Conservation (phyloP, 2,329 filamentous ascomycete species). For the Ilyonectria robusta region DNA sequence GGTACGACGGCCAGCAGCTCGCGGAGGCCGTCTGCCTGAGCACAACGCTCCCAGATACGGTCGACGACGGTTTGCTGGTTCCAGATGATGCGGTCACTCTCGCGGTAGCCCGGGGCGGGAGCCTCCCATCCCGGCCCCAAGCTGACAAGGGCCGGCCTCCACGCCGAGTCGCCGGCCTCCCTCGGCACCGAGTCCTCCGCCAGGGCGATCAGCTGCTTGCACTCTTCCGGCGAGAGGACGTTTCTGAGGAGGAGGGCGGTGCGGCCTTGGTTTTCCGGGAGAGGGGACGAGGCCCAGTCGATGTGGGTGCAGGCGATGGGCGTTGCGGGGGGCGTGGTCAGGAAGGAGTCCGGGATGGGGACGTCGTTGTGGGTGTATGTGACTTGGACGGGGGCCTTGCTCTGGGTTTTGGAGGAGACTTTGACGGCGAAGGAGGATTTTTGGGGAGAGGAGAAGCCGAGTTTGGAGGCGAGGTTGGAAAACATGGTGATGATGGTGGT, state of each 20-base stretch:
- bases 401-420: constrained; percentile 19
- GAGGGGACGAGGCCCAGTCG: constrained; percentile 63
- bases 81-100: constrained; percentile 84
- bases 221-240: constrained; percentile 70
- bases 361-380: constrained; percentile 53
- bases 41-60: constrained; percentile 74
- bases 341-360: constrained; percentile 60
- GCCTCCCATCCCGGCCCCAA: constrained; percentile 73
- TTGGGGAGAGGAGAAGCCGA: constrained; percentile 34
- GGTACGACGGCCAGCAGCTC: constrained; percentile 57
- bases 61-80: constrained; percentile 74
- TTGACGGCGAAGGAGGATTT: constrained; percentile 17
- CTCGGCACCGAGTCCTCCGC: constrained; percentile 65
- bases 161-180: constrained; percentile 56
- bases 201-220: constrained; percentile 65
- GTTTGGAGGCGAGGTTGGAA: constrained; percentile 41
- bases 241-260: constrained; percentile 75
- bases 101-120: constrained; percentile 68
- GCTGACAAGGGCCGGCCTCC: constrained; percentile 80
- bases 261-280: constrained; percentile 66
- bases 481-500: constrained; percentile 34
- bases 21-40: constrained; percentile 56
- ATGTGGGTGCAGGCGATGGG: constrained; percentile 62
- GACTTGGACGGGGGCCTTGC: constrained; percentile 10
- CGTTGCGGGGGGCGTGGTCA: constrained; percentile 54